These are phyloP conservation scores for Thermothielavioides terrestris DNA, from an alignment of 495 filamentous ascomycete genomes.

Conservation along the genomic window DNA sequence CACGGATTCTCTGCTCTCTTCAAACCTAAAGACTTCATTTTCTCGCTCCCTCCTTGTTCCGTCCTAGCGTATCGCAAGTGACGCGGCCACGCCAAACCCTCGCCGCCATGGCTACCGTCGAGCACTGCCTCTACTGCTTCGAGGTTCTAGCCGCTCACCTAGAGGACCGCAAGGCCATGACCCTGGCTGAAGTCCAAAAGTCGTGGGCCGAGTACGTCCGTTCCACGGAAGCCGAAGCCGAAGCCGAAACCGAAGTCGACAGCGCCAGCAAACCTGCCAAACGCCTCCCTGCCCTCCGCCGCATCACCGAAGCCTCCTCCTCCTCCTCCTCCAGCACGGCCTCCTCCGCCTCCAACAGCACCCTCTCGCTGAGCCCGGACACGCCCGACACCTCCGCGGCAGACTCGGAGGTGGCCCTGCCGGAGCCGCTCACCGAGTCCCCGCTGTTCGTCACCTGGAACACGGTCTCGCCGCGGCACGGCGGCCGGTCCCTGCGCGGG, in stretches of 20 bases:
- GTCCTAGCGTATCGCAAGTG: background rate
- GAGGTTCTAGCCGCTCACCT: conserved; percentile 59
- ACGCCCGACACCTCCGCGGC: conserved; percentile 33
- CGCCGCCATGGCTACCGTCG: conserved; percentile 62
- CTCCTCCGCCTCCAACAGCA: conserved; percentile 18
- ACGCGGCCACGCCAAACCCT: conserved; percentile 2
- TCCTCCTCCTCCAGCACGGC: conserved; percentile 22
- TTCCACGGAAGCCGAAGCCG: conserved; percentile 13
- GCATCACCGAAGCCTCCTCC: conserved; percentile 25
- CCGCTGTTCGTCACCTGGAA: conserved; percentile 98
- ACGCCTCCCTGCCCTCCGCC: conserved; percentile 31
- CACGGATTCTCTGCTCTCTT: background rate
- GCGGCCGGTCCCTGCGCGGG: conserved; percentile 63
- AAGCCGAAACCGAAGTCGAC: background rate
- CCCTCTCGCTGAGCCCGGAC: conserved; percentile 11
- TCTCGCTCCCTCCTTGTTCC: background rate
- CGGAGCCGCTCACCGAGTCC: conserved; percentile 25
- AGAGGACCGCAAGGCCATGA: conserved; percentile 35
- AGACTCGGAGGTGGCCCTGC: conserved; percentile 15
- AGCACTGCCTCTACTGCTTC: conserved; percentile 89
- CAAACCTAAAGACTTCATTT: background rate
- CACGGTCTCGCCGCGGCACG: conserved; percentile 49
- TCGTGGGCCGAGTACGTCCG: conserved; percentile 54
- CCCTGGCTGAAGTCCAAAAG: conserved; percentile 57
- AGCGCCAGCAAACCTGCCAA: conserved; percentile 22